Conservation (phyloP, 768 basidiomycete genomes). For the Lactifluus pinguis region DNA sequence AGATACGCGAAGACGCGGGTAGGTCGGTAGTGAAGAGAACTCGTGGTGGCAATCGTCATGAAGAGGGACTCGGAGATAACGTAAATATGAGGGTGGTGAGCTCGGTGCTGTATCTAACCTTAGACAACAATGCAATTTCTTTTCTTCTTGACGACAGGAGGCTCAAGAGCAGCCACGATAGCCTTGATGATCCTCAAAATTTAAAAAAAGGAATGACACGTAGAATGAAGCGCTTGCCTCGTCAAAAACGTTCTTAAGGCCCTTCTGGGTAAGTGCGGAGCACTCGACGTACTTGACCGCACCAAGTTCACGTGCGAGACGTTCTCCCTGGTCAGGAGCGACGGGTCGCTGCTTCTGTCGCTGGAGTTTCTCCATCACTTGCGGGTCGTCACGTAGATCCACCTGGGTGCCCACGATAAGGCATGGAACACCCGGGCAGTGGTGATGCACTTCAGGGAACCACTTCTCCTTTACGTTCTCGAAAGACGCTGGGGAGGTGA, state of each 20-base stretch:
- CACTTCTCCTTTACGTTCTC: slow-evolving; percentile 99
- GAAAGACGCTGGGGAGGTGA: slow-evolving; percentile 95
- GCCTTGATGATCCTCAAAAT: slow-evolving; percentile 43
- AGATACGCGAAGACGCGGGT: slow-evolving; percentile 15
- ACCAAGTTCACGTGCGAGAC: slow-evolving; percentile 93
- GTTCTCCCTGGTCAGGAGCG: slow-evolving; percentile 77
- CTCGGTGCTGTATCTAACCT: slow-evolving; percentile 28
- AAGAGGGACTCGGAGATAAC: slow-evolving; percentile 7
- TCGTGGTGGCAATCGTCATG: slow-evolving; percentile 15
- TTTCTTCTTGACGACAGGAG: slow-evolving; percentile 81
- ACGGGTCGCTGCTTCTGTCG: slow-evolving; percentile 97
- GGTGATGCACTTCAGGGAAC: slow-evolving; percentile 99
- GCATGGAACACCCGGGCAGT: slow-evolving; percentile 98
- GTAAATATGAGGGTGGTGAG: slow-evolving; percentile 12
- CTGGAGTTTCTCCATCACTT: slow-evolving; percentile 89
- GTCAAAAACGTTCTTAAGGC: slow-evolving; percentile 99
- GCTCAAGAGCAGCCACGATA: slow-evolving; percentile 97
- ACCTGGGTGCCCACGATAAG: slow-evolving; percentile 98
- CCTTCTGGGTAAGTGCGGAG: slow-evolving; percentile 98
- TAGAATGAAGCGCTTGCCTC: slow-evolving; percentile 54
- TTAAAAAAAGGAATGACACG: background rate
- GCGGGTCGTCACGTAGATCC: slow-evolving; percentile 88
- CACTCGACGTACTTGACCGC: slow-evolving; percentile 99
- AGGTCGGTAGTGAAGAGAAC: slow-evolving; percentile 14
- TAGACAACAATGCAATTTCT: slow-evolving; percentile 80